Percentiles rank a stretch among this genome's conserved stretches.
These are phyloP conservation scores for Lachnellula arida DNA, from an alignment of 2,329 filamentous ascomycete genomes.

Conservation along the genomic window DNA sequence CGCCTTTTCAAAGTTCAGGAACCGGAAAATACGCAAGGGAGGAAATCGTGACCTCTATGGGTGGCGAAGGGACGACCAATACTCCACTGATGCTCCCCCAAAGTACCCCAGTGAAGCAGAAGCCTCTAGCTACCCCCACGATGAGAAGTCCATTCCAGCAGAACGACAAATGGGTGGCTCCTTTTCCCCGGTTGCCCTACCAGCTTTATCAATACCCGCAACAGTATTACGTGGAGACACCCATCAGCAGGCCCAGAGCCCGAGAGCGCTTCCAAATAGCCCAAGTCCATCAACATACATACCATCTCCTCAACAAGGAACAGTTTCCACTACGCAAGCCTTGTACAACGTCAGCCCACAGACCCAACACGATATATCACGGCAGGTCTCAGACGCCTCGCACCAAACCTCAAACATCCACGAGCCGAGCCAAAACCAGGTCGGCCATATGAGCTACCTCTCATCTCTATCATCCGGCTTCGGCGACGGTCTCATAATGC, in stretches of 20 bases:
- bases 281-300: constrained; percentile 13
- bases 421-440: constrained; percentile 20
- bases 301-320: constrained; percentile 6
- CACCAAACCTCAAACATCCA: constrained; percentile 21
- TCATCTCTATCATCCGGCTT: constrained; percentile 62
- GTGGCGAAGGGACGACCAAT: constrained; percentile 18
- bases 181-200: constrained; percentile 13
- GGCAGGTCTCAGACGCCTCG: constrained; percentile 10
- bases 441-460: constrained; percentile 36
- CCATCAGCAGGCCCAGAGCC: constrained; percentile 10
- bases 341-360: constrained; percentile 11
- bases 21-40: constrained; percentile 20
- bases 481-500: constrained; percentile 53
- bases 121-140: constrained; percentile 4
- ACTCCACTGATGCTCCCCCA: constrained; percentile 17
- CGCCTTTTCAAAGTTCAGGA: constrained; percentile 11
- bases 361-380: constrained; percentile 4
- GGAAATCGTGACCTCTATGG: constrained; percentile 25
- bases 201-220: constrained; percentile 14
- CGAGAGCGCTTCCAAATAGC: constrained; percentile 12
- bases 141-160: constrained; percentile 16
- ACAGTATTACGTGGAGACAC: constrained; percentile 11
- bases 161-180: constrained; percentile 14
- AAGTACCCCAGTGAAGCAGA: constrained; percentile 13
- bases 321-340: constrained; percentile 9